Base-by-base conservation (phyloP, 345 rosid genomes). In the Euclidium syriacum region DNA sequence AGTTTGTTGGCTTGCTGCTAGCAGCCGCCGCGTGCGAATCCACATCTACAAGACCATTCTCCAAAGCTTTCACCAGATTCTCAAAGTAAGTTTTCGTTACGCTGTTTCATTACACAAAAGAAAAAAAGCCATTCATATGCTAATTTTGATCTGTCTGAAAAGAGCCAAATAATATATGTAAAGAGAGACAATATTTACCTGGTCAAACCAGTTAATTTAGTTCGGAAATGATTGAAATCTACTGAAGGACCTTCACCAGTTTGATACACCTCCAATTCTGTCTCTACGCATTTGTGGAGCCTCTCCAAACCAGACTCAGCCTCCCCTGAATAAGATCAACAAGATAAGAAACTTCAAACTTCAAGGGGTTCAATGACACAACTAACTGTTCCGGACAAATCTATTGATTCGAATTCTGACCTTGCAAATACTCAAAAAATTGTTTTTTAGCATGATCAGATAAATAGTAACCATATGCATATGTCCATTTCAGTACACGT, bases 401-500 rank as follows among this genome's bases (percentile, higher is more conserved):
- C 51, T 46, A 46, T 42, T 35, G 17, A 27, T 27, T 34, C 42
- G 23, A 53, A 26, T 62, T 43, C 58, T 38, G 27, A 86, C 96
- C 97, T 85, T 90, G 97, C 69, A 90, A 52, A 72, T 90, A 90
- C 76, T 90, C 97, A 22, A 90, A 87, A 73, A 90, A 85, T 54
- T 70, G 88, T 73, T 73, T 6, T 77, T 94, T 58, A 56, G 83
- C 61, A 25, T 75, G 67, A 63, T 87, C 90, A 39, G 83, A 79
- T 15, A 90, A 81, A 62, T 90, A 90, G 70, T 77, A 90, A 25
- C 97, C 97, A 74, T 90, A 90, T 7, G 95, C 86, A 73, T 90
- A 90, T 8, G 97, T 90, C 97, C 97, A 90, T 70, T 90, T 90
- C 70, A 90, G 75, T 36, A 87, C 95, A 58, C 97, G 82, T 50